These are phyloP conservation scores for Quercus cerris DNA, from an alignment of 306 rosid genomes.

Conservation along the genomic window DNA sequence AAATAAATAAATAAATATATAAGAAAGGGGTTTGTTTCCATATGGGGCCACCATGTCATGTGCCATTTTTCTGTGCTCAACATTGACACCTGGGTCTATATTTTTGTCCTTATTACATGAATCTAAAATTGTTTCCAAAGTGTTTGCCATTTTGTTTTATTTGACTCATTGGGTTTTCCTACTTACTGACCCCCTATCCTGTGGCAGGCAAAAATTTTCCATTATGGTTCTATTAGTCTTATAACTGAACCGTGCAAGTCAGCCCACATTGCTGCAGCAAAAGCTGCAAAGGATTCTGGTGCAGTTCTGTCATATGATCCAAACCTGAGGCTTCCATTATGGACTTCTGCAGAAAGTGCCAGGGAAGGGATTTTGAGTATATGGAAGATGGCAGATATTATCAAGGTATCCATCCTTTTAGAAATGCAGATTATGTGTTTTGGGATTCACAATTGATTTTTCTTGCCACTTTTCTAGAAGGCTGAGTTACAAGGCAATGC, in stretches of 20 bases:
- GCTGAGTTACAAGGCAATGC: not conserved
- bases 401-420: slow-evolving; percentile 52
- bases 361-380: slow-evolving; percentile 92
- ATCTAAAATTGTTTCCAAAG: not conserved
- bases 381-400: slow-evolving; percentile 90
- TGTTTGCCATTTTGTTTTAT: not conserved
- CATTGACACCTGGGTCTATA: slow-evolving; percentile 1
- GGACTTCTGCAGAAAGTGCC: slow-evolving; percentile 90
- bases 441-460: slow-evolving; percentile 8
- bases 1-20: too few relatives aligned
- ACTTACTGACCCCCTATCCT: not conserved
- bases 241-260: slow-evolving; percentile 97
- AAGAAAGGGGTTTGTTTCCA: slow-evolving; percentile 7
- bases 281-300: slow-evolving; percentile 92
- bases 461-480: slow-evolving; percentile 16
- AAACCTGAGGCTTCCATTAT: slow-evolving; percentile 91
- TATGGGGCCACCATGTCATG: slow-evolving; percentile 10
- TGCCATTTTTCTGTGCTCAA: slow-evolving; percentile 6
- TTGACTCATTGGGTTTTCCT: not conserved
- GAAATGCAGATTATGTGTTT: slow-evolving; percentile 11
- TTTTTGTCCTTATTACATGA: slow-evolving; percentile 6
- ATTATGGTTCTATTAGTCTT: slow-evolving; percentile 93
- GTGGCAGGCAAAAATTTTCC: slow-evolving; percentile 85
- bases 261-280: slow-evolving; percentile 87
- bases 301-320: slow-evolving; percentile 86